These are phyloP conservation scores for Colletotrichum cuscutae DNA, from an alignment of 2,329 filamentous ascomycete species.

Conservation along the genomic window DNA sequence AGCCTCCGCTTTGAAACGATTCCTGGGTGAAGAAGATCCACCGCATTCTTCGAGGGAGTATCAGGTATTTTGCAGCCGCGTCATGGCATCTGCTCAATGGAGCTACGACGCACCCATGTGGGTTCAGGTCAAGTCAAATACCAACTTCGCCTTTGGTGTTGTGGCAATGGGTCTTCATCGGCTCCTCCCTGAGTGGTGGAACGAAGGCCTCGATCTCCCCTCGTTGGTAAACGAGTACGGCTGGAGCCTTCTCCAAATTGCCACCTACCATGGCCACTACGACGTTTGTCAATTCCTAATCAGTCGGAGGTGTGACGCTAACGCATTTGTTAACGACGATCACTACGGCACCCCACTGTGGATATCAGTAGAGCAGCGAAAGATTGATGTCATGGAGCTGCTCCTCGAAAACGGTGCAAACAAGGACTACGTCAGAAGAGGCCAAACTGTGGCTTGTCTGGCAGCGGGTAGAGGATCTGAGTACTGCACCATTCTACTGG, in stretches of 20 bases:
- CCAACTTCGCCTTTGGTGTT: background rate
- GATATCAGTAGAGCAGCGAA: background rate
- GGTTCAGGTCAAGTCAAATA: too few relatives aligned
- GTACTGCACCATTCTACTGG: background rate
- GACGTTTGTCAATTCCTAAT: background rate
- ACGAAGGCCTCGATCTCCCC: background rate
- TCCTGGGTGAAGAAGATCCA: background rate
- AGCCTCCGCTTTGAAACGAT: background rate
- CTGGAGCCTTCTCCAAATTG: background rate
- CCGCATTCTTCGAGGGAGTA: background rate
- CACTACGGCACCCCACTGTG: too few relatives aligned
- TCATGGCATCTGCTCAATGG: background rate
- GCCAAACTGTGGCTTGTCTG: background rate
- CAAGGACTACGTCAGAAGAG: background rate
- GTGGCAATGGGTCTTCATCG: background rate
- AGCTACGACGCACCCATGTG: too few relatives aligned
- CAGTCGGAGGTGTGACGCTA: background rate
- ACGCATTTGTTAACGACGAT: too few relatives aligned
- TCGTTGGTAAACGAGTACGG: background rate
- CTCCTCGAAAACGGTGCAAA: background rate
- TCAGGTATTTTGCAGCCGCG: background rate
- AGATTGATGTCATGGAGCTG: background rate
- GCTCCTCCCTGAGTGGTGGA: background rate
- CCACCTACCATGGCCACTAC: background rate
- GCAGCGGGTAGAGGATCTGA: background rate